Conservation (phyloP, 345 rosid species). For the Tarenaya hassleriana region DNA sequence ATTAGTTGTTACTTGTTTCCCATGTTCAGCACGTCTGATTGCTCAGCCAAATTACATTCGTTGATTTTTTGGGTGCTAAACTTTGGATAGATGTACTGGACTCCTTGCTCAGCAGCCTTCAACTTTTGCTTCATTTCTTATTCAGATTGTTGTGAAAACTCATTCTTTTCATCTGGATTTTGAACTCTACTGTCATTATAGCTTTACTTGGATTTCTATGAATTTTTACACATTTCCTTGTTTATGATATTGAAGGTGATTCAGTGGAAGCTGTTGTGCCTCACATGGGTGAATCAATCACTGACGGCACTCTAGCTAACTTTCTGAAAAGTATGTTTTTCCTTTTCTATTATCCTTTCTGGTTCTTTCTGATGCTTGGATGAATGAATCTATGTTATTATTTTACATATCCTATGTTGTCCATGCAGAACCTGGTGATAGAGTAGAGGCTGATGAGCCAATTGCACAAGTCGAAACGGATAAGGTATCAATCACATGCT, state of each 20-base stretch:
- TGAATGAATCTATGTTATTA: not conserved
- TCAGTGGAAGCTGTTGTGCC: conserved; percentile 72
- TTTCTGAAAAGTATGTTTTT: conserved; percentile 66
- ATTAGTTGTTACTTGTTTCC: conserved; percentile 2
- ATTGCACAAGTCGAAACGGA: conserved; percentile 98
- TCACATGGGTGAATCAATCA: conserved; percentile 88
- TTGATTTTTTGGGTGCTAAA: too few species aligned
- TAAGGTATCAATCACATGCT: conserved; percentile 45
- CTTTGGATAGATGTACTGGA: too few species aligned
- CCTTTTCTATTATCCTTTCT: conserved; percentile 2
- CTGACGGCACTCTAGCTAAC: conserved; percentile 80
- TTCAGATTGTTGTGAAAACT: too few species aligned
- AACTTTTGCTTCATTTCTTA: too few species aligned
- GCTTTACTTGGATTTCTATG: not conserved
- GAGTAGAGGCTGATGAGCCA: conserved; percentile 77
- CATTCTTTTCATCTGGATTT: not conserved
- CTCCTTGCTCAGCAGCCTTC: too few species aligned
- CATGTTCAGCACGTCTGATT: too few species aligned
- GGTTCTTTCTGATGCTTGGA: not conserved
- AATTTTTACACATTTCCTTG: conserved; percentile 16
- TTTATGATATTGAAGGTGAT: conserved; percentile 69
- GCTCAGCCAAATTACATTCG: too few species aligned
- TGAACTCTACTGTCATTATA: conserved; percentile 1
- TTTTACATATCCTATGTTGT: too few species aligned
- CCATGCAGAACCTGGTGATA: conserved; percentile 80